phyloP scores from a whole-genome alignment of 148 eudicot species.

The Tetragonia tetragonoides region DNA sequence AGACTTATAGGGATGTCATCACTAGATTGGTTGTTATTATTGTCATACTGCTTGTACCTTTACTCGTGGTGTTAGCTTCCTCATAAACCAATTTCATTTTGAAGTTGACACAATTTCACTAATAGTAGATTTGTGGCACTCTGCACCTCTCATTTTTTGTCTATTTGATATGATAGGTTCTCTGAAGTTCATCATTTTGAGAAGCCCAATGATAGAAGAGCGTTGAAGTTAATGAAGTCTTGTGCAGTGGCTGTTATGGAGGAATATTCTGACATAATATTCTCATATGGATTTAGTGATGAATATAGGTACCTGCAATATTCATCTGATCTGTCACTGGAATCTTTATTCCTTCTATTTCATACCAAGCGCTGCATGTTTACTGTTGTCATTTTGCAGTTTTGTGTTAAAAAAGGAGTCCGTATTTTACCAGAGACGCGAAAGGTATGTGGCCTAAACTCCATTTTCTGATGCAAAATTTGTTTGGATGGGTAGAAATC shows the following conservation, averaged over 20 bases:
- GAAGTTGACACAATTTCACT: neutral
- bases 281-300: conserved; percentile 77
- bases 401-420: conserved; percentile 67
- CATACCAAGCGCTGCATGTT: neutral
- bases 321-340: neutral
- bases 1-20: neutral
- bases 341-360: conserved; percentile 2
- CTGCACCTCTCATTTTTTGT: neutral
- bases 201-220: conserved; percentile 70
- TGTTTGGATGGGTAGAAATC: neutral
- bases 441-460: conserved; percentile 47
- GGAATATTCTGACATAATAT: conserved; percentile 67
- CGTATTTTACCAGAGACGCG: conserved; percentile 76
- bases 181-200: conserved; percentile 66
- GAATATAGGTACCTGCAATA: conserved; percentile 56
- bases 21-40: neutral
- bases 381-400: conserved; percentile 45
- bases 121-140: neutral
- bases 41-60: neutral
- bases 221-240: conserved; percentile 77
- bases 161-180: conserved; percentile 41
- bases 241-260: conserved; percentile 66
- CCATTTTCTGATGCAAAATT: conserved; percentile 3
- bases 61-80: neutral
- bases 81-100: neutral